Base-by-base conservation (phyloP, 345 rosid species). In the Aurinia saxatilis region DNA sequence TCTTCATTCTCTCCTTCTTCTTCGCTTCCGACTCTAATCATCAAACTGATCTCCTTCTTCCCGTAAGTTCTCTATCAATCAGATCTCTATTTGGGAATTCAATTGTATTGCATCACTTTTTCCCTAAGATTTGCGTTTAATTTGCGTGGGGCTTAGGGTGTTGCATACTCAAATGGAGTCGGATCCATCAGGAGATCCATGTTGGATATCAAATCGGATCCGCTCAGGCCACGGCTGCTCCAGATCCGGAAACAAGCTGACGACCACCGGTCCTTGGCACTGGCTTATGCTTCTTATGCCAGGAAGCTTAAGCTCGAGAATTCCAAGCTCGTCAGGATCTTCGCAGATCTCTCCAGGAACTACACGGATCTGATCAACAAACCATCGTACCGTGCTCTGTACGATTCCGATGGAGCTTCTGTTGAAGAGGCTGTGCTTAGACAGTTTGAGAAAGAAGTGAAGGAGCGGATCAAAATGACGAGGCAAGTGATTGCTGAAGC, bases 171-270 rank as follows among this genome's bases (percentile, higher is more conserved):
- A 2, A 59, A 68, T 51, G 82, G 86, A 55, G 58, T 79, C 18
- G 90, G 86, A 78, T 81, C 81, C 42, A 66, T 68, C 6, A 71
- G 97, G 60, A 84, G 99, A 71, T 84, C 90, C 61, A 79, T 87
- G 2, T 72, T 90, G 68, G 96, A 95, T 41, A 68, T 84, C 51
- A 93, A 93, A 73, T 78, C 87, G 50, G 95, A 87, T 83, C 97
- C 99, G 1, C 73, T 87, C 25, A 90, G 84, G 86, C 95, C 99
- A 15, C 79, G 96, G 29, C 9, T 90, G 62, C 86, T 85, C 44
- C 99, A 85, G 90, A 84, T 93, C 81, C 84, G 84, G 59, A 93
- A 93, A 71, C 99, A 90, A 78, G 99, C 97, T 6, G 96, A 87
- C n/a, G 97, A 93, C 45, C 99, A 93, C 71, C 80, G 96, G 13